These are phyloP conservation scores for Penicillium alfredii DNA, from an alignment of 495 filamentous ascomycete species.

Conservation along the genomic window DNA sequence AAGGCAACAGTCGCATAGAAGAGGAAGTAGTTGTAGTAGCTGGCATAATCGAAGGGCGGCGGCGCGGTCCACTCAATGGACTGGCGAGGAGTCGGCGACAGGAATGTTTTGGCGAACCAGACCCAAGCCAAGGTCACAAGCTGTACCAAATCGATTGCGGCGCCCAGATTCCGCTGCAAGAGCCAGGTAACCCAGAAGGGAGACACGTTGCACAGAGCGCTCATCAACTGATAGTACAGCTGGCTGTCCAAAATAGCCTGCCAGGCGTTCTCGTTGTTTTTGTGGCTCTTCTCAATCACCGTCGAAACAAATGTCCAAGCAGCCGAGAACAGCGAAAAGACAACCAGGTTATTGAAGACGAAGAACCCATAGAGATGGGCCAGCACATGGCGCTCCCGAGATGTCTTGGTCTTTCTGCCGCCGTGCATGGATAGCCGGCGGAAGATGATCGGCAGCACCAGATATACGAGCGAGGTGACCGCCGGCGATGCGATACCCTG, in stretches of 20 bases:
- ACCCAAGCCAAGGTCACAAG: conserved; percentile 72
- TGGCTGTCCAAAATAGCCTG: conserved; percentile 57
- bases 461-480: conserved; percentile 80
- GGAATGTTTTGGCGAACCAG: conserved; percentile 75
- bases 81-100: conserved; percentile 83
- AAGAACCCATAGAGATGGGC: conserved; percentile 93
- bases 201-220: conserved; percentile 68
- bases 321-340: conserved; percentile 85
- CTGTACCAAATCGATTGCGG: conserved; percentile 84
- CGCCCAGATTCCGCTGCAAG: conserved; percentile 85
- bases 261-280: conserved; percentile 54
- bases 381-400: conserved; percentile 87
- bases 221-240: conserved; percentile 56
- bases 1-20: conserved; percentile 89
- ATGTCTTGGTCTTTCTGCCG: conserved; percentile 86
- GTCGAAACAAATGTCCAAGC: conserved; percentile 64
- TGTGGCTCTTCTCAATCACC: conserved; percentile 50
- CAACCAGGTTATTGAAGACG: conserved; percentile 91
- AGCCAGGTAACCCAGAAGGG: conserved; percentile 94
- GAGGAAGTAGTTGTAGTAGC: conserved; percentile 92
- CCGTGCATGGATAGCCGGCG: conserved; percentile 70
- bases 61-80: conserved; percentile 92
- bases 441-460: conserved; percentile 86
- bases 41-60: conserved; percentile 87
- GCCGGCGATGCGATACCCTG: conserved; percentile 95